Conservation (phyloP, 768 basidiomycete genomes). For the Mycena polygramma region DNA sequence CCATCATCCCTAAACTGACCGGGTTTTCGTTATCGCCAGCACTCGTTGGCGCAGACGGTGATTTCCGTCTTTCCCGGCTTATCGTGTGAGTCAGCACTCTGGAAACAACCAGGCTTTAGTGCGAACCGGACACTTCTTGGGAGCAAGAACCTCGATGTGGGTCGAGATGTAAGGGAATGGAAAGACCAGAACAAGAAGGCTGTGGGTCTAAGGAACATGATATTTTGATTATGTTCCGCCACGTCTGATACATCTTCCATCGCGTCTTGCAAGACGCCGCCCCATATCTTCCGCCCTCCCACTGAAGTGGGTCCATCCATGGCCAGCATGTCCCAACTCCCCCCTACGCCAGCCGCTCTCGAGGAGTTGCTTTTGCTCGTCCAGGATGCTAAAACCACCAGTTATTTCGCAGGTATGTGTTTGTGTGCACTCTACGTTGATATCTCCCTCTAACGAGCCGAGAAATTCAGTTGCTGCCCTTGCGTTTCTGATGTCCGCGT, state of each 20-base stretch:
- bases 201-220: background rate
- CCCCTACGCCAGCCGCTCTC: constrained; percentile 7
- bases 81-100: too few species aligned
- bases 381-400: constrained; percentile 25
- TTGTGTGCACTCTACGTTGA: background rate
- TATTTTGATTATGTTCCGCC: background rate
- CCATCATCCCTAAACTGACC: too few species aligned
- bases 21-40: too few species aligned
- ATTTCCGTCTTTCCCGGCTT: too few species aligned
- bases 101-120: too few species aligned
- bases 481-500: constrained; percentile 13
- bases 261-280: background rate
- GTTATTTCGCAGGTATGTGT: constrained; percentile 28
- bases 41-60: too few species aligned
- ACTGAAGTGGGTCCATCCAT: background rate
- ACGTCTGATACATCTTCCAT: background rate
- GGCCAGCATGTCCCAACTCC: background rate
- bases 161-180: too few species aligned
- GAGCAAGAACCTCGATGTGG: too few species aligned
- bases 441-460: background rate
- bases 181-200: background rate
- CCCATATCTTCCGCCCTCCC: background rate
- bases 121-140: too few species aligned
- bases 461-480: constrained; percentile 19
- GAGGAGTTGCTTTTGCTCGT: constrained; percentile 6